phyloP scores from a whole-genome alignment of 2,329 filamentous ascomycete genomes.

The Neopestalotiopsis sp. region DNA sequence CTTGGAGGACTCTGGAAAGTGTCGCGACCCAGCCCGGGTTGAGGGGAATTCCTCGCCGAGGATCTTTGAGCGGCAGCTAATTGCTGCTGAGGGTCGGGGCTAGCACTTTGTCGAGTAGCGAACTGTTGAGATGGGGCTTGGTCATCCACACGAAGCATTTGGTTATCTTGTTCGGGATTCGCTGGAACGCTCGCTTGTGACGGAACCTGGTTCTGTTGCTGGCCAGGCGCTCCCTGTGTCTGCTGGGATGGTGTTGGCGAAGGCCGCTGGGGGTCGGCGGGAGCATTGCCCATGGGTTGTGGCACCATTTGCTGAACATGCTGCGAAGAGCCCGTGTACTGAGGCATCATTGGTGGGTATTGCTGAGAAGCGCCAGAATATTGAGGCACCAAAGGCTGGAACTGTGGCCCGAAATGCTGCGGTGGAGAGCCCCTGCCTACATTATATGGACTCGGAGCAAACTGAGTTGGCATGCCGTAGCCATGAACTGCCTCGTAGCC shows the following conservation, averaged over 20 bases:
- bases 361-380: conserved; percentile 10
- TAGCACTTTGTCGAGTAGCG: neutral
- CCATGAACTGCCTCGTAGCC: conserved; percentile 40
- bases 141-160: neutral
- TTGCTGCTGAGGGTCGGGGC: conserved; percentile 16
- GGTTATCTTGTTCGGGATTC: neutral
- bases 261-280: neutral
- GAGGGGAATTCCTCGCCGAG: neutral
- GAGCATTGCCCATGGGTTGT: neutral
- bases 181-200: neutral
- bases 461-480: conserved; percentile 32
- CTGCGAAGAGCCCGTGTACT: conserved; percentile 10
- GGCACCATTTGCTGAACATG: conserved; percentile 7
- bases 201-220: conserved; percentile 1
- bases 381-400: conserved; percentile 13
- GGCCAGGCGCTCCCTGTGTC: neutral
- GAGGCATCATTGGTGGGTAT: conserved; percentile 5
- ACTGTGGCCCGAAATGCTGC: conserved; percentile 18
- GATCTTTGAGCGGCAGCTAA: neutral
- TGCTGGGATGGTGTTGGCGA: conserved; percentile 9
- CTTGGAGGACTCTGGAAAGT: conserved; percentile 10
- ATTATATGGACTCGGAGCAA: conserved; percentile 34
- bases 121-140: conserved; percentile 12
- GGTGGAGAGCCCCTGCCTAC: conserved; percentile 17
- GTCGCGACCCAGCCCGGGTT: neutral